Percentiles rank a stretch among this genome's conserved stretches.
These are phyloP conservation scores for Santalum album DNA, from an alignment of 164 flowering plant genomes.

Conservation along the genomic window DNA sequence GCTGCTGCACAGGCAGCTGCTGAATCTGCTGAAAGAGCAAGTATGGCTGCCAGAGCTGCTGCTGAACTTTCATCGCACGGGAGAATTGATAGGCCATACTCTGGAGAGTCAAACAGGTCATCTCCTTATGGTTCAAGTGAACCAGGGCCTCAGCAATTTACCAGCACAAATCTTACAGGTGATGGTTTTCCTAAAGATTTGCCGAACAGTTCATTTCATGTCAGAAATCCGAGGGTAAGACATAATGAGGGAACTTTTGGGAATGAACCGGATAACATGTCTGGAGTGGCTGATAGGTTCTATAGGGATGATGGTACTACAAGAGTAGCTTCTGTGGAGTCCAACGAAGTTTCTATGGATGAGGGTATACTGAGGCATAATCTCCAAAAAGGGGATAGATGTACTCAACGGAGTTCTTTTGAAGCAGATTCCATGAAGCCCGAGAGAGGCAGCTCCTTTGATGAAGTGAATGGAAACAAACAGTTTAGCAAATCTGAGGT, in stretches of 20 bases:
- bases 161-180: background rate
- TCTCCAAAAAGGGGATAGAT: constrained; percentile 14
- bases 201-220: constrained; percentile 4
- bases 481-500: constrained; percentile 20
- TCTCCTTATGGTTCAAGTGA: background rate
- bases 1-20: constrained; percentile 98
- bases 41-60: constrained; percentile 66
- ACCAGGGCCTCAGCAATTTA: background rate
- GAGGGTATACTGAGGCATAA: constrained; percentile 13
- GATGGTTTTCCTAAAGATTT: constrained; percentile 11
- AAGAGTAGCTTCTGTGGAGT: constrained; percentile 16
- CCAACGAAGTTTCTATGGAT: constrained; percentile 9
- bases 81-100: background rate
- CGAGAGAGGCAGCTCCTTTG: constrained; percentile 4
- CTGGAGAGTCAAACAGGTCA: background rate
- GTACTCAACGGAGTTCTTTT: constrained; percentile 22
- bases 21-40: constrained; percentile 91
- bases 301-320: constrained; percentile 8
- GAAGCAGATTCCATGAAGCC: constrained; percentile 13
- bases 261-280: constrained; percentile 9
- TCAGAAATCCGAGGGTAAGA: constrained; percentile 10
- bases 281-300: constrained; percentile 12
- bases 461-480: constrained; percentile 12
- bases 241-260: constrained; percentile 10
- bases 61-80: constrained; percentile 1